These are phyloP conservation scores for Penicillium brevicompactum DNA, from an alignment of 2,329 filamentous ascomycete genomes.

Conservation along the genomic window DNA sequence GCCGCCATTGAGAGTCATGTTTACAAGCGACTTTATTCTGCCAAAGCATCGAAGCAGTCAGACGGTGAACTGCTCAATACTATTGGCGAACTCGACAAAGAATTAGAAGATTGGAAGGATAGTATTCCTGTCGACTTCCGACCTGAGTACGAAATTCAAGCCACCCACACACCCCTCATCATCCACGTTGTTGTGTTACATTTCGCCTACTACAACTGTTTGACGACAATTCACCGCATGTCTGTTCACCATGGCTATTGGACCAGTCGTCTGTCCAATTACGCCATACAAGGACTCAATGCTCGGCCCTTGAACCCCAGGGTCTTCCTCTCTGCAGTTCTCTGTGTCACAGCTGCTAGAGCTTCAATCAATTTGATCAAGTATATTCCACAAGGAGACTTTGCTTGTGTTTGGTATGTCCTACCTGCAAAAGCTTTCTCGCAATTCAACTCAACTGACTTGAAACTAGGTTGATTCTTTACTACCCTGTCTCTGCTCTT, in stretches of 20 bases:
- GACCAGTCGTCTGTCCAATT: slow-evolving; percentile 93
- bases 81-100: slow-evolving; percentile 88
- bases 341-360: slow-evolving; percentile 89
- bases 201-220: slow-evolving; percentile 95
- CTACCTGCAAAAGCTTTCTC: background rate
- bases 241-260: slow-evolving; percentile 97
- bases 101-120: slow-evolving; percentile 95
- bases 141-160: slow-evolving; percentile 95
- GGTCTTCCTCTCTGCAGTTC: slow-evolving; percentile 88
- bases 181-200: slow-evolving; percentile 92
- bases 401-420: slow-evolving; percentile 88
- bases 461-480: slow-evolving; percentile 73
- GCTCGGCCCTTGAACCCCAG: slow-evolving; percentile 86
- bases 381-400: slow-evolving; percentile 94
- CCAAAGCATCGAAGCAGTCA: slow-evolving; percentile 86
- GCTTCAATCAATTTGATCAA: slow-evolving; percentile 93
- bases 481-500: slow-evolving; percentile 93
- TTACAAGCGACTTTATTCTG: slow-evolving; percentile 90
- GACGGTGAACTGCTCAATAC: slow-evolving; percentile 92
- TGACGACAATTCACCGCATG: slow-evolving; percentile 98
- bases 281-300: slow-evolving; percentile 91
- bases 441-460: slow-evolving; percentile 12
- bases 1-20: slow-evolving; percentile 90
- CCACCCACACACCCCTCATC: slow-evolving; percentile 88
- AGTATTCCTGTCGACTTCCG: slow-evolving; percentile 91